A percentile compares a stretch with the other conserved stretches of the same genome.
Conservation (phyloP, 208 protist genomes). For the Phytomonas sp. region DNA sequence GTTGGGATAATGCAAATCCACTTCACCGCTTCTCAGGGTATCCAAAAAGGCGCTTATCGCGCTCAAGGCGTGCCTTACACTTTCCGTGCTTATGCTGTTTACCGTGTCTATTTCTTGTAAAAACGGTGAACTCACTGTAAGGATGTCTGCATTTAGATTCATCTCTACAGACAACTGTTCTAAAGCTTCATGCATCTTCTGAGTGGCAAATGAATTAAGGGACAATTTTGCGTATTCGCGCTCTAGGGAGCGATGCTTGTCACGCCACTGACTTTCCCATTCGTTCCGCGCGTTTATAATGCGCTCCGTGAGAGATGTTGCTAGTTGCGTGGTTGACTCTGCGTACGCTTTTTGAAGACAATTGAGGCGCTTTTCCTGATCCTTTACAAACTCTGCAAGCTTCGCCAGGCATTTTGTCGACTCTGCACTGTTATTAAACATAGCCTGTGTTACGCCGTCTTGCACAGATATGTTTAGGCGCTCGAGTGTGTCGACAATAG, state of each 20-base stretch:
- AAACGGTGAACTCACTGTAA: background rate
- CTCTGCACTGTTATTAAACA: background rate
- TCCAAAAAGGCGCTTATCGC: background rate
- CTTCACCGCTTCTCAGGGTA: background rate
- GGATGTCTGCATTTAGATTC: background rate
- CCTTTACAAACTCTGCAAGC: conserved; percentile 38
- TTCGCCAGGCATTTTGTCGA: conserved; percentile 5
- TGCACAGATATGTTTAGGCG: background rate
- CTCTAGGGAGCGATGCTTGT: conserved; percentile 26
- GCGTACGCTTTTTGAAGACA: conserved; percentile 39
- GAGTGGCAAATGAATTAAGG: background rate
- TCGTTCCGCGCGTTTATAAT: conserved; percentile 42
- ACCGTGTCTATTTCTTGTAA: background rate
- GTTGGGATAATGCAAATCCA: background rate
- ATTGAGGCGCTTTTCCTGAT: conserved; percentile 49
- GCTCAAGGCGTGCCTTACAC: background rate
- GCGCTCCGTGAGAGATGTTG: conserved; percentile 36
- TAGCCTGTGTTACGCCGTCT: background rate
- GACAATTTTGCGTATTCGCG: conserved; percentile 20
- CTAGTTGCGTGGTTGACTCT: conserved; percentile 36
- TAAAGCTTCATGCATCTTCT: background rate
- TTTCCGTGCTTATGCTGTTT: background rate
- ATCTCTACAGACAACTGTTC: background rate
- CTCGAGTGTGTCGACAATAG: background rate
- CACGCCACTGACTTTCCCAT: conserved; percentile 55